Evolutionary conservation across 768 basidiomycete genomes (phyloP), one percentile per base, ranked within the genome.

Genomic region (Suillus subaureus): DNA sequence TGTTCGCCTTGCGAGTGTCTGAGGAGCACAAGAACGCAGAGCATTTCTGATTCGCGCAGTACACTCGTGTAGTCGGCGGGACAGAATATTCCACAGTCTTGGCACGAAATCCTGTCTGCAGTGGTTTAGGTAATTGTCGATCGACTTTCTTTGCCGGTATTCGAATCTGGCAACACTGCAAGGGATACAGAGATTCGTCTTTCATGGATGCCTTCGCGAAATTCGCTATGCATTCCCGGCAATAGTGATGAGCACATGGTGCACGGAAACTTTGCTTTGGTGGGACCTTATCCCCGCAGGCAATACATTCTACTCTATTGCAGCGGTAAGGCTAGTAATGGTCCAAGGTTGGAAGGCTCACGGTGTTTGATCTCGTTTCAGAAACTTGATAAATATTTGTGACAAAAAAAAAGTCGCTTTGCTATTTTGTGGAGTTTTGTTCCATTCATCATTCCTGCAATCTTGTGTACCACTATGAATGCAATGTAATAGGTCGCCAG

Each of bases 101-200:
- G 56, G 70, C 70, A 13, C 79, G 70, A 65, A 87, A 84, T 2
- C 71, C 64, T 9, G 58, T 52, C 40, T 70, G 75, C 58, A 80
- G 69, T 31, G 66, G 64, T 16, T 64, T 15, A 6, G 76, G 69
- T 23, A 85, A 69, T 51, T 82, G 77, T 12, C 70, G 73, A 13
- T 67, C 61, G 40, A 84, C 61, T 8, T 49, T 55, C 26, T 73
- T 67, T 31, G 70, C 61, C 3, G 80, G 74, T 35, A 87, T 75
- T 0, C 73, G 70, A 47, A 77, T 67, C 40, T 79, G 71, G 71
- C 87, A 88, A 68, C 86, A 88, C 55, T 80, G 79, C 23, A 85
- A 76, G 0, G 87, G 86, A 54, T 81, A 82, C 0, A 87, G 74
- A 0, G 81, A 79, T 69, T 87, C 85, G 70, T 87, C 84, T 28